Conservation (phyloP, 2,329 filamentous ascomycete genomes). For the Cercospora janseana region DNA sequence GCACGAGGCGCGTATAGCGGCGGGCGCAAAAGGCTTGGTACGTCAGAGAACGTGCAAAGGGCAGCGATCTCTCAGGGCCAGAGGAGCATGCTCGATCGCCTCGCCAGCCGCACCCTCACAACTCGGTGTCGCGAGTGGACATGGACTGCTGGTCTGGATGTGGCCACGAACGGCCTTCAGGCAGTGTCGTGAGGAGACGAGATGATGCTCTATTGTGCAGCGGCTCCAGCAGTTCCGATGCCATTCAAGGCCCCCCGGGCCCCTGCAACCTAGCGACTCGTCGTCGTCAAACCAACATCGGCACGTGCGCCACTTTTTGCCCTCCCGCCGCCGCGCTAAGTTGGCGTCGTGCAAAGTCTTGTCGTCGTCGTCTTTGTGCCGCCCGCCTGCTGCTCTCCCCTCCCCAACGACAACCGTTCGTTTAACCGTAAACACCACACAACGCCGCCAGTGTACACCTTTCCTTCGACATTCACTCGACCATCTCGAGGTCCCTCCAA, state of each 20-base stretch:
- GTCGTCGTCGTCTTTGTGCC: slow-evolving; percentile 10
- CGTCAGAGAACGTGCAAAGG: neutral
- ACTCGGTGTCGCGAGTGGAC: neutral
- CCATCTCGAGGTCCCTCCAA: slow-evolving; percentile 13
- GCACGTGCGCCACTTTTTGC: neutral
- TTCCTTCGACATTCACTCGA: neutral
- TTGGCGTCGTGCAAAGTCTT: slow-evolving; percentile 9
- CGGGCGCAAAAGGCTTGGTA: neutral
- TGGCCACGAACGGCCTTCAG: too few relatives aligned
- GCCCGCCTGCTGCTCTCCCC: slow-evolving; percentile 5
- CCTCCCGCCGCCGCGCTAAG: neutral
- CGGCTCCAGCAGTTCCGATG: too few relatives aligned
- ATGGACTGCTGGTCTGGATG: neutral
- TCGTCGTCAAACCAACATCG: neutral
- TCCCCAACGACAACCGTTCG: slow-evolving; percentile 22
- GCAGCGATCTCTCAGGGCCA: neutral
- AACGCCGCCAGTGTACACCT: slow-evolving; percentile 4
- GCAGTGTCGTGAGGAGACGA: too few relatives aligned
- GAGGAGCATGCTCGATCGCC: too few relatives aligned
- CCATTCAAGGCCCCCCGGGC: neutral
- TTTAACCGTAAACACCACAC: slow-evolving; percentile 10
- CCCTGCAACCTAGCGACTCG: too few relatives aligned
- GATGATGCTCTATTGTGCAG: too few relatives aligned
- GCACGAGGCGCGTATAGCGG: neutral
- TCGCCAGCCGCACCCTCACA: neutral